Conservation (phyloP, 495 filamentous ascomycete genomes). For the Thermothielavioides terrestris region DNA sequence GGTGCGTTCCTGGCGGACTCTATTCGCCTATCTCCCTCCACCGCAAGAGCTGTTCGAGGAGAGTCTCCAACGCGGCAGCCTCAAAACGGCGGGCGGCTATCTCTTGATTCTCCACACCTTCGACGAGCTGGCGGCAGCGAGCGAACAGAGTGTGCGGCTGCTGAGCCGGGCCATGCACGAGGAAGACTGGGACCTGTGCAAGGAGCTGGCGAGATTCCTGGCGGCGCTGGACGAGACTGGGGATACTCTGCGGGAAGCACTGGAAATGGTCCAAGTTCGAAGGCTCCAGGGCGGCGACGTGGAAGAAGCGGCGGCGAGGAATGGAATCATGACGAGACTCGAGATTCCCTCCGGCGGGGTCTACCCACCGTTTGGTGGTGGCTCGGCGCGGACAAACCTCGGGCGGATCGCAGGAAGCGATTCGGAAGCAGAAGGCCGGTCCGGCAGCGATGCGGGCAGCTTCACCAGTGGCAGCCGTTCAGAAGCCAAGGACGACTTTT, state of each 20-base stretch:
- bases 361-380: conserved; percentile 18
- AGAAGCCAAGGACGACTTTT: conserved; percentile 5
- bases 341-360: conserved; percentile 38
- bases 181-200: conserved; percentile 93
- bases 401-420: conserved; percentile 19
- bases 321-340: conserved; percentile 43
- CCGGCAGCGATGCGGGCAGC: conserved; percentile 25
- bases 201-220: conserved; percentile 86
- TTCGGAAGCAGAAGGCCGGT: conserved; percentile 21
- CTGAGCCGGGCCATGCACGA: conserved; percentile 73
- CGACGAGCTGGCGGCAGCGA: conserved; percentile 69
- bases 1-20: conserved; percentile 84
- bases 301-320: conserved; percentile 25
- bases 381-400: conserved; percentile 1
- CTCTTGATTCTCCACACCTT: conserved; percentile 92
- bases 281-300: conserved; percentile 31
- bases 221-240: conserved; percentile 86
- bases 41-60: conserved; percentile 89
- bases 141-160: conserved; percentile 74
- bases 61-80: conserved; percentile 67
- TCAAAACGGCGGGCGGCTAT: conserved; percentile 95
- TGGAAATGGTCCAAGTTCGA: conserved; percentile 58
- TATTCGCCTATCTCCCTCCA: conserved; percentile 83
- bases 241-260: conserved; percentile 67
- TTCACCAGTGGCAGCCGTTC: conserved; percentile 13